Percentiles rank a stretch among this genome's conserved stretches.
These are phyloP conservation scores for Claviceps sp. DNA, from an alignment of 2,329 filamentous ascomycete genomes.

Conservation along the genomic window DNA sequence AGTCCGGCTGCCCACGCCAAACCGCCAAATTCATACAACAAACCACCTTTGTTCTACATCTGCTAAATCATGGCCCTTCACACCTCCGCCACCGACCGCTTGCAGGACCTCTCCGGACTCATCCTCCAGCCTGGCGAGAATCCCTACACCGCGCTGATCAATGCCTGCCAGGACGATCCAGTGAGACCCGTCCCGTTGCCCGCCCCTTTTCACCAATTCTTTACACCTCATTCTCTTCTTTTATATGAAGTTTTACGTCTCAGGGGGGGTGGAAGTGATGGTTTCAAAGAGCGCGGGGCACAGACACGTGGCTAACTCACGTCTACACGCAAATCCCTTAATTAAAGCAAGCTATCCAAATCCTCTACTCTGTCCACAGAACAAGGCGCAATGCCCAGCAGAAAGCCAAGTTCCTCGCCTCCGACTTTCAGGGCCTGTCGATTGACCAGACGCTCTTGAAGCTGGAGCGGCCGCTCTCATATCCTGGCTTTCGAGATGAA, in stretches of 20 bases:
- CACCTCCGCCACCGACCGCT: constrained; percentile 33
- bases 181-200: constrained; percentile 29
- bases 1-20: too few relatives aligned
- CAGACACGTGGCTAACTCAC: background rate
- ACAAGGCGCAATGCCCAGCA: constrained; percentile 64
- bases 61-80: background rate
- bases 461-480: constrained; percentile 47
- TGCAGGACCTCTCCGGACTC: constrained; percentile 42
- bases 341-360: constrained; percentile 50
- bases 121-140: constrained; percentile 44
- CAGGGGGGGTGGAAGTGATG: too few relatives aligned
- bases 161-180: constrained; percentile 49
- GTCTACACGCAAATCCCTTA: background rate
- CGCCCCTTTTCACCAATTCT: background rate
- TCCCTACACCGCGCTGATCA: constrained; percentile 63
- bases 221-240: background rate
- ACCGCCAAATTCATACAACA: too few relatives aligned
- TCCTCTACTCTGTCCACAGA: constrained; percentile 61
- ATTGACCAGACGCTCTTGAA: constrained; percentile 65
- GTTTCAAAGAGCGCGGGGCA: too few relatives aligned
- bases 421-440: constrained; percentile 55
- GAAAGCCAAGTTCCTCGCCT: constrained; percentile 55
- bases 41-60: background rate
- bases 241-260: background rate
- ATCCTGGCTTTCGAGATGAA: constrained; percentile 59